phyloP scores from a whole-genome alignment of 345 rosid species.

The Ailanthus altissimus region DNA sequence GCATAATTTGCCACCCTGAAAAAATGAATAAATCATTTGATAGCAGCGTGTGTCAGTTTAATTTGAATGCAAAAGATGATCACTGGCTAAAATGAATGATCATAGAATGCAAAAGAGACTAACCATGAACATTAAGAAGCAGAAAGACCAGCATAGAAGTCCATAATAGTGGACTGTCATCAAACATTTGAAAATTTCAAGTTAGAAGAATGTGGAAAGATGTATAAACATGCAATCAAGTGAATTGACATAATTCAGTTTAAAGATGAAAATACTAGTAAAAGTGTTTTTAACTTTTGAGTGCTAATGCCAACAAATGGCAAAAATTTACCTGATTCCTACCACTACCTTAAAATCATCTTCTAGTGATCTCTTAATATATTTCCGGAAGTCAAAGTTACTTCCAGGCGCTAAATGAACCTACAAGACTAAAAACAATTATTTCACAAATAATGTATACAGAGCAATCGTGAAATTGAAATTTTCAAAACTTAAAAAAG shows the following conservation, averaged over 20 bases:
- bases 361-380: constrained; percentile 85
- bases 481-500: background rate
- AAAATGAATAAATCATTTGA: constrained; percentile 9
- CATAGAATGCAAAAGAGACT: constrained; percentile 18
- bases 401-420: constrained; percentile 88
- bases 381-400: constrained; percentile 88
- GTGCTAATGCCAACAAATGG: background rate
- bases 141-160: constrained; percentile 70
- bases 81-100: background rate
- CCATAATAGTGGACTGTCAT: constrained; percentile 75
- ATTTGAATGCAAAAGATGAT: background rate
- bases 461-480: background rate
- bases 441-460: constrained; percentile 6
- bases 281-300: background rate
- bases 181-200: constrained; percentile 19
- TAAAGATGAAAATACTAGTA: background rate
- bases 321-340: constrained; percentile 66
- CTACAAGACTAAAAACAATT: constrained; percentile 35
- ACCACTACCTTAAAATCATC: constrained; percentile 97
- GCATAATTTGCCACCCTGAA: constrained; percentile 72
- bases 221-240: background rate
- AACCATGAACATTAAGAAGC: constrained; percentile 78
- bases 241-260: no score
- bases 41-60: background rate
- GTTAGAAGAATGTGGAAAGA: constrained; percentile 9